Evolutionary conservation across 257 asterid genomes (phyloP), one percentile per base, ranked within the genome.

Genomic region (Forsythia viridissima): DNA sequence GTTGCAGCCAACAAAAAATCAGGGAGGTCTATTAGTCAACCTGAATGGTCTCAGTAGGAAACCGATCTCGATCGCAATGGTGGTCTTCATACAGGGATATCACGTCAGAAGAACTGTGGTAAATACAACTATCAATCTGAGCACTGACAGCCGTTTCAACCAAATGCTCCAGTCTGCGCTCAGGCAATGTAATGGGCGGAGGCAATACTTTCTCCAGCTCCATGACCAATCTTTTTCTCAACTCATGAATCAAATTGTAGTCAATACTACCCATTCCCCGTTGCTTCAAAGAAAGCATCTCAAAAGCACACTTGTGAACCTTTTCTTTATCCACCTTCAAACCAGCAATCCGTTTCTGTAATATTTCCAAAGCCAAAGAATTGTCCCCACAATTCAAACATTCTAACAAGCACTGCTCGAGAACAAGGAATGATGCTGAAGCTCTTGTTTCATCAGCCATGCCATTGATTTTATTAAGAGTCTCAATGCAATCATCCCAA

Each of bases 21-120:
- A 59, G 72, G 9, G 40, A 76, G 77, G 76, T 71, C 78, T 76
- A 77, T 67, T 75, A 82, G 71, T 78, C 85, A 75, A 94, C 98
- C 98, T 94, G 98, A 77, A 84, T 40, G 75, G 97, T 94, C 85
- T 88, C 91, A 34, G 92, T 84, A 30, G 97, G 98, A 82, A 92
- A 90, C 79, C 86, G 90, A 69, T 87, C 86, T 44, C 90, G 90
- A 85, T 82, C 87, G 79, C 97, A 94, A 44, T 77, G 87, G 87
- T 94, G 98, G 77, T 94, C 98, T 82, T 91, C 91, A 71, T 87
- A 94, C 75, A 94, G 90, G 11, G 97, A 86, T 63, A 89, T 40
- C 77, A 73, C 70, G 39, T 89, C 88, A 75, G 87, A 77, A 4
- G 90, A 86, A 78, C 79, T 87, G 84, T 94, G 99, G 83, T 93